Evolutionary conservation across 768 basidiomycete genomes (phyloP), one percentile per base, ranked within the genome.

Genomic region (Thelephora ganbajun): DNA sequence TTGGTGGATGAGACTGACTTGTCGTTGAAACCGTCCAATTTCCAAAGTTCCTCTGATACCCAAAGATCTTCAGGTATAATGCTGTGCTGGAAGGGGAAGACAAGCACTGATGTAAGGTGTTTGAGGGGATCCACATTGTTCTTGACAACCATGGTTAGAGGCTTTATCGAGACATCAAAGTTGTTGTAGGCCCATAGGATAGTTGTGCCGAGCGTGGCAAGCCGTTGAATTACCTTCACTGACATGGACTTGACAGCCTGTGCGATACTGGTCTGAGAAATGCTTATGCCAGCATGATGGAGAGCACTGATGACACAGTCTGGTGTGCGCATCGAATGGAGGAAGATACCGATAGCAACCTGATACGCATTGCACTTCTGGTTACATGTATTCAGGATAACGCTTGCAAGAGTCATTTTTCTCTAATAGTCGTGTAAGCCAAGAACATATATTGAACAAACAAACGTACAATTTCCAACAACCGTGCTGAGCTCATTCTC

Each of bases 111-210:
- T 2, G 69, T 68, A 13, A 66, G 47, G 48, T 68, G 66, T 2
- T 60, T 47, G 3, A 69, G 49, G 1, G 52, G 57, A 0, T 54
- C 54, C 2, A 53, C 45, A 1, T 37, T n/a, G 11, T 61, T 55
- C 41, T 71, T 63, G 1, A 61, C 46, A 0, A 63, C 66, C 0
- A 62, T 63, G 6, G 59, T 47, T 0, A 54, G 14, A 11, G 53
- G 47, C 41, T 64, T 61, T 7, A 70, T 49, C 35, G 66, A 55
- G 5, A 70, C 57, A 50, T 73, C 69, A 23, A 72, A 60, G 53
- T 73, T 73, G 49, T 73, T 64, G 20, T 66, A 72, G 5, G 65
- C 65, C 52, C 61, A 66, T 1, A 58, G 45, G 6, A 64, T 50
- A 3, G 56, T 58, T 22, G 52, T 43, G 0, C 61, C 64, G n/a